Evolutionary conservation across 169 alveolate genomes (phyloP).

Genomic region (Theileria equi): DNA sequence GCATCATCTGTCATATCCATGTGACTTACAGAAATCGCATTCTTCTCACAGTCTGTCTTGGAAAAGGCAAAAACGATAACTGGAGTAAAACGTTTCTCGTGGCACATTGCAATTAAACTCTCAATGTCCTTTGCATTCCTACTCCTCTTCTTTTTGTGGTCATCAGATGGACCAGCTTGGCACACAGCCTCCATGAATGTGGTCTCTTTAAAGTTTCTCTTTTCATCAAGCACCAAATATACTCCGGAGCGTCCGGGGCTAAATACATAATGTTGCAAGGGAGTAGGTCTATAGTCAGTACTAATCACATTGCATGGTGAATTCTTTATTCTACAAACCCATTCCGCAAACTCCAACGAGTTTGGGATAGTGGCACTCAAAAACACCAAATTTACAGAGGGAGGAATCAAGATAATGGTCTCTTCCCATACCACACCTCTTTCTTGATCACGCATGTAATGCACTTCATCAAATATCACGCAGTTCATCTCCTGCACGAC

Average conservation of each 20-base stretch:
- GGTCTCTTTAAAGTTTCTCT: constrained; percentile 83
- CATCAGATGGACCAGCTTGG: constrained; percentile 9
- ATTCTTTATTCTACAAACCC: constrained; percentile 96
- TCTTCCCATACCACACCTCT: constrained; percentile 99
- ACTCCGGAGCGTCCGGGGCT: constrained; percentile 95
- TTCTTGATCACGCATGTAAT: constrained; percentile 99
- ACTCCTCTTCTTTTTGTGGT: constrained; percentile 36
- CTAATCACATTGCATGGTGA: constrained; percentile 96
- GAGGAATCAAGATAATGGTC: constrained; percentile 93
- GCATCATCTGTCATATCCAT: constrained; percentile 75
- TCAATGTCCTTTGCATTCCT: constrained; percentile 82
- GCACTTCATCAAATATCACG: constrained; percentile 98
- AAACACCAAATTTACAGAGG: constrained; percentile 92
- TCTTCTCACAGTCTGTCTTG: constrained; percentile 94
- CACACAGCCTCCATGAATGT: constrained; percentile 57
- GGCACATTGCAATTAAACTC: constrained; percentile 90
- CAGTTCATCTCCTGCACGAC: constrained; percentile 84
- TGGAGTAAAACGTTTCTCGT: constrained; percentile 88
- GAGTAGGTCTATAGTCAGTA: constrained; percentile 98
- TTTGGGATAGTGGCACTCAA: constrained; percentile 99
- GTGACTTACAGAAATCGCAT: constrained; percentile 87
- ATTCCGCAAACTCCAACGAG: constrained; percentile 97
- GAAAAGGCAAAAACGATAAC: constrained; percentile 95
- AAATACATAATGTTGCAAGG: constrained; percentile 94
- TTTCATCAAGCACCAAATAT: constrained; percentile 92